Conservation (phyloP, 305 asterid genomes). For the Fraxinus ornus region DNA sequence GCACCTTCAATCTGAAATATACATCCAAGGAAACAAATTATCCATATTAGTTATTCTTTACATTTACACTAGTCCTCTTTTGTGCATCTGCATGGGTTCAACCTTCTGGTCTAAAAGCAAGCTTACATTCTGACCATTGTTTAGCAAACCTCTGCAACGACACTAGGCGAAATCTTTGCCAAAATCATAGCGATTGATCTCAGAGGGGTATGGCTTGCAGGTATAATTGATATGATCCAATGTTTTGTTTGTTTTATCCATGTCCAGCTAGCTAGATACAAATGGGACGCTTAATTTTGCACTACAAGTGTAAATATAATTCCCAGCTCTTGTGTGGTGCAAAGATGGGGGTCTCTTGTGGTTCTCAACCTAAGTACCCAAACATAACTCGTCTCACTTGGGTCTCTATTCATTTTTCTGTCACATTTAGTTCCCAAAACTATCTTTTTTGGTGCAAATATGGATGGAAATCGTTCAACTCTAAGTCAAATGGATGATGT, state of each 20-base stretch:
- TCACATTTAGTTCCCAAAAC: too few relatives aligned
- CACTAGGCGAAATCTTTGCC: conserved; percentile 27
- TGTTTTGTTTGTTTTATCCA: background rate
- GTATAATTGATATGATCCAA: background rate
- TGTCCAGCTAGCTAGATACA: background rate
- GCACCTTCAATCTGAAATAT: conserved; percentile 39
- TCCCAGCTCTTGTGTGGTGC: background rate
- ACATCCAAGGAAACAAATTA: background rate
- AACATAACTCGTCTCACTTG: too few relatives aligned
- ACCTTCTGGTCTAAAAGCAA: background rate
- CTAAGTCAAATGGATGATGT: too few relatives aligned
- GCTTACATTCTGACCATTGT: background rate
- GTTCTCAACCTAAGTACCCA: background rate
- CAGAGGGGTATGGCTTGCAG: background rate
- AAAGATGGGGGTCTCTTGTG: background rate
- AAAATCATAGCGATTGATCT: conserved; percentile 30
- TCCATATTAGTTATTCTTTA: background rate
- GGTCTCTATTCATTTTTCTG: too few relatives aligned
- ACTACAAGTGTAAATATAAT: too few relatives aligned
- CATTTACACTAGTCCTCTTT: background rate
- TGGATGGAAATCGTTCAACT: too few relatives aligned
- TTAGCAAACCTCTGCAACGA: background rate
- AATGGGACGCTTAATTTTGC: background rate
- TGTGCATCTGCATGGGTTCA: background rate
- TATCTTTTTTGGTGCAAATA: too few relatives aligned